phyloP scores from a whole-genome alignment of 495 filamentous ascomycete species.

The Aspergillus taichungensis region DNA sequence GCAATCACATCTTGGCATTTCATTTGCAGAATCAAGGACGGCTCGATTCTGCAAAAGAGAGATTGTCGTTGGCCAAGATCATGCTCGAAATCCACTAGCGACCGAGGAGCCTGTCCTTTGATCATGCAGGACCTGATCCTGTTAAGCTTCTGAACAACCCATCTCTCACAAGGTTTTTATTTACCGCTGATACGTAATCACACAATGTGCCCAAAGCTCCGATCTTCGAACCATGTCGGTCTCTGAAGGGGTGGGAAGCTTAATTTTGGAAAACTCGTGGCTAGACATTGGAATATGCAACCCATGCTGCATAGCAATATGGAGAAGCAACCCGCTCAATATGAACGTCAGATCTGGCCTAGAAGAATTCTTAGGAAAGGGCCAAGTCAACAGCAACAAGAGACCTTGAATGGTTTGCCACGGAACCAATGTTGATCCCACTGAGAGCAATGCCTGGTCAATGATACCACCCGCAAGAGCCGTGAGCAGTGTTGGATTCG shows the following conservation, averaged over 20 bases:
- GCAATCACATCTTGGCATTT: conserved; percentile 29
- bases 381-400: conserved; percentile 41
- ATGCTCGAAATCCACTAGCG: conserved; percentile 24
- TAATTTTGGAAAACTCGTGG: conserved; percentile 37
- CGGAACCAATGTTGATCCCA: conserved; percentile 25
- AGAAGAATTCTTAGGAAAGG: conserved; percentile 36
- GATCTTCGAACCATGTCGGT: conserved; percentile 30
- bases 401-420: conserved; percentile 42
- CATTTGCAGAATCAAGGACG: conserved; percentile 23
- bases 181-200: conserved; percentile 35
- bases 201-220: conserved; percentile 36
- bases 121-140: conserved; percentile 21
- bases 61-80: conserved; percentile 26
- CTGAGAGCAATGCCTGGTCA: conserved; percentile 37
- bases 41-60: conserved; percentile 23
- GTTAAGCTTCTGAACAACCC: background rate
- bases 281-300: conserved; percentile 40
- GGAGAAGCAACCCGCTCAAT: conserved; percentile 32
- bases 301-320: conserved; percentile 43
- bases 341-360: conserved; percentile 35
- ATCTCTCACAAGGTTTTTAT: background rate
- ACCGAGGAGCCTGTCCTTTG: conserved; percentile 32
- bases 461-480: conserved; percentile 30
- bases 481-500: conserved; percentile 35
- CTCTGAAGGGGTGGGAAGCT: conserved; percentile 25